Evolutionary conservation across 2,329 filamentous ascomycete species (phyloP).

Genomic region (Knoxdaviesia capensis): DNA sequence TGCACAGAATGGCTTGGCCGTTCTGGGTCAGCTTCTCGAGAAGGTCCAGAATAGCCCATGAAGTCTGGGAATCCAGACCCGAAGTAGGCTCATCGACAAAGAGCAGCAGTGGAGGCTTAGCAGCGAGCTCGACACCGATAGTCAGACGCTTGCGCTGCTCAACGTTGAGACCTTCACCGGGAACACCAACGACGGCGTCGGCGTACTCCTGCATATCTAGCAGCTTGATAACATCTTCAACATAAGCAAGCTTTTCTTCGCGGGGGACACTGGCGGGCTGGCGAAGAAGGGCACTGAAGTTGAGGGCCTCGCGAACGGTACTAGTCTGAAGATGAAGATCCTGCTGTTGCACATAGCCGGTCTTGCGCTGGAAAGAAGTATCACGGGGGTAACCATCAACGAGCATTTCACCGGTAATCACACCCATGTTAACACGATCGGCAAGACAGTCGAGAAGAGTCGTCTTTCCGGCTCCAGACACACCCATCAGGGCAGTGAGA

Average conservation of each 20-base stretch:
- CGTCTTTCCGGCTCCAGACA: constrained; percentile 85
- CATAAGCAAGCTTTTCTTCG: constrained; percentile 67
- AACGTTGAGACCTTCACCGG: constrained; percentile 64
- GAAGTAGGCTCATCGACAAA: constrained; percentile 94
- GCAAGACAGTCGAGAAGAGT: constrained; percentile 76
- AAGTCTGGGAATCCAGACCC: constrained; percentile 81
- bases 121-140: constrained; percentile 88
- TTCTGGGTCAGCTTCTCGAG: constrained; percentile 77
- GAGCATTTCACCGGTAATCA: constrained; percentile 68
- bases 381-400: constrained; percentile 48
- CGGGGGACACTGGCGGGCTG: constrained; percentile 57
- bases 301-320: constrained; percentile 73
- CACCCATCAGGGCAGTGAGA: constrained; percentile 76
- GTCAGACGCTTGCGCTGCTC: constrained; percentile 61
- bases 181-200: constrained; percentile 77
- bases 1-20: constrained; percentile 87
- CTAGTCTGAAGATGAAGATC: constrained; percentile 72
- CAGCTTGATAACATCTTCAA: constrained; percentile 77
- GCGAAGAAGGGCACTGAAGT: constrained; percentile 69
- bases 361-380: constrained; percentile 74
- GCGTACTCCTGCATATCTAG: constrained; percentile 82
- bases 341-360: constrained; percentile 82
- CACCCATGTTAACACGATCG: constrained; percentile 71
- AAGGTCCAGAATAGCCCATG: constrained; percentile 77
- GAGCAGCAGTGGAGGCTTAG: constrained; percentile 72